Percentiles rank a stretch among this genome's conserved stretches.
phyloP scores from a whole-genome alignment of 2,329 filamentous ascomycete genomes.

The Paecilomyces dactylethromorphus region DNA sequence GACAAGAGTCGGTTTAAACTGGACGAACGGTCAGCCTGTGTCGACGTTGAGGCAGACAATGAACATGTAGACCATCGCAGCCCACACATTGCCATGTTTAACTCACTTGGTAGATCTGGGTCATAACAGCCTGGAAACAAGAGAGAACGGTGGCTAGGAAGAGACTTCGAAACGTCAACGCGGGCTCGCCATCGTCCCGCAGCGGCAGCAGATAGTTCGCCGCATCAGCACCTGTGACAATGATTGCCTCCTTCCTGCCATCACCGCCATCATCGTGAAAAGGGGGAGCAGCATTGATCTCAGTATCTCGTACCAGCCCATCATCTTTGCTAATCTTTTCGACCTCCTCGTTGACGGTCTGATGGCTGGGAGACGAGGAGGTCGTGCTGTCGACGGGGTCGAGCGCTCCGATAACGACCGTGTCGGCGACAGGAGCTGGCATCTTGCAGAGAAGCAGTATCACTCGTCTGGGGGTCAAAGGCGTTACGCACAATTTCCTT shows the following conservation, averaged over 20 bases:
- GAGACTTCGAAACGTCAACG: slow-evolving; percentile 49
- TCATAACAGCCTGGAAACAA: slow-evolving; percentile 50
- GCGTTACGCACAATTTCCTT: neutral
- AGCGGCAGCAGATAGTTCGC: slow-evolving; percentile 44
- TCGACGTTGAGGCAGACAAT: neutral
- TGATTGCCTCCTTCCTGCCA: slow-evolving; percentile 38
- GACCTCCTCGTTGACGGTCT: neutral
- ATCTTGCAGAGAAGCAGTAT: neutral
- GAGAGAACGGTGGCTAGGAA: slow-evolving; percentile 45
- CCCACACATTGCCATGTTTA: neutral
- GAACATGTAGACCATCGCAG: neutral
- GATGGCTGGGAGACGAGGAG: neutral
- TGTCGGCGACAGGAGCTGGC: neutral
- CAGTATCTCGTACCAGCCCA: neutral
- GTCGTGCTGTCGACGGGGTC: neutral
- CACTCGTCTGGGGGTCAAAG: neutral
- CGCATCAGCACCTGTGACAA: slow-evolving; percentile 48
- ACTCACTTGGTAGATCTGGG: slow-evolving; percentile 48
- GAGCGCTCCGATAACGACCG: neutral
- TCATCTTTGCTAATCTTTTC: neutral
- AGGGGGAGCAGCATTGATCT: neutral
- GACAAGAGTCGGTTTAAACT: slow-evolving; percentile 49
- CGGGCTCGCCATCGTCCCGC: slow-evolving; percentile 47
- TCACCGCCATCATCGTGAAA: slow-evolving; percentile 25
- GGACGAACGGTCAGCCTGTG: slow-evolving; percentile 2